Evolutionary conservation across 2,329 filamentous ascomycete species (phyloP).

Genomic region (Ophiostoma sp.): DNA sequence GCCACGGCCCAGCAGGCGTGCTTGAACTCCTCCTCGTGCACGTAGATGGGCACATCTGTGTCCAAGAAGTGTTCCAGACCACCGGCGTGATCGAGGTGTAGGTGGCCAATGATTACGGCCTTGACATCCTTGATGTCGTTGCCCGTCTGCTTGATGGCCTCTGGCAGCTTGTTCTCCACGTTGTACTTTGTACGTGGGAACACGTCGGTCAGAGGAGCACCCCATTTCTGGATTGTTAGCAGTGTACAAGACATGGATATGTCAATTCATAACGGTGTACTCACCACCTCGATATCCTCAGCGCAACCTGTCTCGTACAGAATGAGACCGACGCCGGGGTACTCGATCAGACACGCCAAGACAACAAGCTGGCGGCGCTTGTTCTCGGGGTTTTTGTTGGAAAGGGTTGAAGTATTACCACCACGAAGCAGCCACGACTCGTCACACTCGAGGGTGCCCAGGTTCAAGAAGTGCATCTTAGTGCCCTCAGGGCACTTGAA

Average conservation of each 20-base stretch:
- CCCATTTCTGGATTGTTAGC: constrained; percentile 17
- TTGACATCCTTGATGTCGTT: constrained; percentile 26
- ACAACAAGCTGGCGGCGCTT: constrained; percentile 25
- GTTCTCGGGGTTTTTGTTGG: constrained; percentile 16
- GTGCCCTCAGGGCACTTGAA: constrained; percentile 25
- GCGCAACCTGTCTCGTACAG: constrained; percentile 25
- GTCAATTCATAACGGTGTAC: background rate
- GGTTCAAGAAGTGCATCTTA: constrained; percentile 23
- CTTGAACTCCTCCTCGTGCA: constrained; percentile 25
- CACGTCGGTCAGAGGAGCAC: constrained; percentile 22
- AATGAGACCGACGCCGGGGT: constrained; percentile 19
- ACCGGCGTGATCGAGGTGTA: constrained; percentile 25
- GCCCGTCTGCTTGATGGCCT: constrained; percentile 14
- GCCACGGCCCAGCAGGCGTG: constrained; percentile 25
- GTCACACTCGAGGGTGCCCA: constrained; percentile 20
- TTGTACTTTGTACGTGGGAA: constrained; percentile 24
- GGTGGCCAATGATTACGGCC: constrained; percentile 22
- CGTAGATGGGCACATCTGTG: constrained; percentile 25
- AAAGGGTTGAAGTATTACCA: constrained; percentile 8
- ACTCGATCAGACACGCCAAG: constrained; percentile 21
- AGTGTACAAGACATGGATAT: background rate
- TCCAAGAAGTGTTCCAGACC: constrained; percentile 24
- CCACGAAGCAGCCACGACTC: constrained; percentile 24
- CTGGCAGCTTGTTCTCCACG: constrained; percentile 20
- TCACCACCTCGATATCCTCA: constrained; percentile 22